Evolutionary conservation across 192 early-diverging fungal genomes (phyloP).

Genomic region (Paraglomus occultum): DNA sequence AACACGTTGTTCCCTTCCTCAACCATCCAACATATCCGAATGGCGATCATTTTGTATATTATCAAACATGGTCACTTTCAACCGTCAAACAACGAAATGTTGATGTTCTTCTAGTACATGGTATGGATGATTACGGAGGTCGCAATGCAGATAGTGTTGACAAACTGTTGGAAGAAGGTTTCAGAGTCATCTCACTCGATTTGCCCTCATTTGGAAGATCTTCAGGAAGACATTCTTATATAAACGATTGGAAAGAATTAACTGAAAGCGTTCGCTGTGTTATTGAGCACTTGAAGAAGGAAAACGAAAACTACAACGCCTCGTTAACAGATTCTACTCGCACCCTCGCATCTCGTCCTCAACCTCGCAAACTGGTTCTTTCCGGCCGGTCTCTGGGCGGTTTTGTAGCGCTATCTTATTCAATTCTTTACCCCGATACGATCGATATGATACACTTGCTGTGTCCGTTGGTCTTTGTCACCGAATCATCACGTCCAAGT

Average conservation of each 20-base stretch:
- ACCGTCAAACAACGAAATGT: conserved; percentile 15
- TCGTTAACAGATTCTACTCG: no score
- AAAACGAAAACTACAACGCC: no score
- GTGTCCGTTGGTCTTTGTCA: conserved; percentile 14
- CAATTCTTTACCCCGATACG: conserved; percentile 18
- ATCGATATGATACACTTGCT: conserved; percentile 6
- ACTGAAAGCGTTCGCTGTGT: conserved; percentile 7
- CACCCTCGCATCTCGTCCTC: neutral
- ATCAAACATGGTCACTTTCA: conserved; percentile 22
- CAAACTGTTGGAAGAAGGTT: conserved; percentile 18
- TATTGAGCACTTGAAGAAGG: conserved; percentile 10
- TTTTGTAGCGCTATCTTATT: conserved; percentile 6
- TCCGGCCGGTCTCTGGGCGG: conserved; percentile 21
- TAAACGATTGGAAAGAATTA: conserved; percentile 6
- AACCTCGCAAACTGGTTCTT: conserved; percentile 2
- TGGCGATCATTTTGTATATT: conserved; percentile 18
- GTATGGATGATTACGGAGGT: conserved; percentile 26
- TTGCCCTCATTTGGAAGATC: conserved; percentile 26
- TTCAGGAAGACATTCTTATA: conserved; percentile 20
- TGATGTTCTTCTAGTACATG: conserved; percentile 17
- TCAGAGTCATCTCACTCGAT: conserved; percentile 15
- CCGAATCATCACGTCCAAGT: neutral
- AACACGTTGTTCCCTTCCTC: conserved; percentile 8
- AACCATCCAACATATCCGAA: conserved; percentile 2
- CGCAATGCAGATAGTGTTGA: conserved; percentile 7